A percentile compares a stretch with the other conserved stretches of the same genome.
phyloP scores from a whole-genome alignment of 495 filamentous ascomycete genomes.

The Corynascus novoguineensis region DNA sequence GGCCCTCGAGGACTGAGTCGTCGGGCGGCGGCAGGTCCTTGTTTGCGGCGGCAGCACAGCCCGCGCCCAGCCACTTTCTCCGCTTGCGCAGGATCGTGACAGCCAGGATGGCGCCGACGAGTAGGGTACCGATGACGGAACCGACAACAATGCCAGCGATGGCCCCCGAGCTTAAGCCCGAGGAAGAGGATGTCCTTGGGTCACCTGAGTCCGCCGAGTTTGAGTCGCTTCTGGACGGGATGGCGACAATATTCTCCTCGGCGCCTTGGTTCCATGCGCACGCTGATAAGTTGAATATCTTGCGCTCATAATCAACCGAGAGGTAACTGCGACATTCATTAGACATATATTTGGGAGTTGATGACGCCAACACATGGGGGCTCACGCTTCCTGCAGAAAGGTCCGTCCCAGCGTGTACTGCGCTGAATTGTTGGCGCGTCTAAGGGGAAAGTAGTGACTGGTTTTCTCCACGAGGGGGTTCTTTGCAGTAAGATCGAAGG shows the following conservation, averaged over 20 bases:
- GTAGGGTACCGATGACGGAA: not conserved
- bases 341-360: too few species aligned
- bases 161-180: not conserved
- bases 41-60: not conserved
- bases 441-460: not conserved
- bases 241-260: not conserved
- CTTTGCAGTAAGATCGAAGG: not conserved
- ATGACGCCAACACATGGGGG: too few species aligned
- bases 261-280: not conserved
- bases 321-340: not conserved
- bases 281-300: not conserved
- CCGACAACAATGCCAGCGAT: not conserved
- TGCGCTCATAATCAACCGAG: not conserved
- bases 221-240: not conserved
- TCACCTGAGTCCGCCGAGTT: not conserved
- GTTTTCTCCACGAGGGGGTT: not conserved
- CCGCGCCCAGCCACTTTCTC: not conserved
- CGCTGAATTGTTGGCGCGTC: not conserved
- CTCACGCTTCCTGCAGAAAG: not conserved
- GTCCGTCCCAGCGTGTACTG: not conserved
- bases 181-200: not conserved
- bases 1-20: not conserved
- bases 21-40: not conserved
- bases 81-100: not conserved
- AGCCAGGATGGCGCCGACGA: not conserved